A percentile compares a stretch with the other conserved stretches of the same genome.
Conservation (phyloP, 2,329 filamentous ascomycete genomes). For the Diplodia seriata region DNA sequence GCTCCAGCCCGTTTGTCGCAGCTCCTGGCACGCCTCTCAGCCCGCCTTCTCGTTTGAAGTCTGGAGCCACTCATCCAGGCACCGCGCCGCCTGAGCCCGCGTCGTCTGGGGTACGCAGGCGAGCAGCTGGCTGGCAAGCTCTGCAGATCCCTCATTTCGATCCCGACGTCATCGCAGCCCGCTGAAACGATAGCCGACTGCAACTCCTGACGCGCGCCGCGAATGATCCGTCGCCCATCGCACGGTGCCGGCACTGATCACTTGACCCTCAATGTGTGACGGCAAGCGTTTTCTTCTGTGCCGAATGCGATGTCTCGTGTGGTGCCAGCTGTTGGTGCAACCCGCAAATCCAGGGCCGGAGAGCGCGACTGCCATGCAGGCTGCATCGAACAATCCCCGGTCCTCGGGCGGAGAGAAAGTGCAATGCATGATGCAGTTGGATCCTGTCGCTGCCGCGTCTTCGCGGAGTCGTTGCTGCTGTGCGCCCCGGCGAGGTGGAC, state of each 20-base stretch:
- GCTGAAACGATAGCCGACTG: constrained; percentile 32
- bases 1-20: constrained; percentile 29
- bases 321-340: constrained; percentile 30
- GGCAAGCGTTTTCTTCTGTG: constrained; percentile 31
- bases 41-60: constrained; percentile 5
- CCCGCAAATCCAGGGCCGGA: constrained; percentile 19
- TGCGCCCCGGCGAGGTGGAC: constrained; percentile 27
- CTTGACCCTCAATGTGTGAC: constrained; percentile 32
- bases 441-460: constrained; percentile 18
- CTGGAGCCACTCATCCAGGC: constrained; percentile 22
- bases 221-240: constrained; percentile 32
- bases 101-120: constrained; percentile 27
- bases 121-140: constrained; percentile 24
- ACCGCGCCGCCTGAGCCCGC: constrained; percentile 16
- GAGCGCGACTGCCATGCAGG: constrained; percentile 15
- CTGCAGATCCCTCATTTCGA: constrained; percentile 29
- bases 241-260: constrained; percentile 31
- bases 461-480: constrained; percentile 22
- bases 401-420: constrained; percentile 26
- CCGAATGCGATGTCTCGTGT: constrained; percentile 32
- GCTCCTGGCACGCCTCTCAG: constrained; percentile 12
- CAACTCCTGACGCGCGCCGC: constrained; percentile 29
- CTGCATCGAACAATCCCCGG: constrained; percentile 29
- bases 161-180: constrained; percentile 29
- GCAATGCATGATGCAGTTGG: constrained; percentile 25